Percentiles rank a stretch among this genome's conserved stretches.
phyloP scores from a whole-genome alignment of 768 basidiomycete genomes.

The Boletus vermiculosoides region DNA sequence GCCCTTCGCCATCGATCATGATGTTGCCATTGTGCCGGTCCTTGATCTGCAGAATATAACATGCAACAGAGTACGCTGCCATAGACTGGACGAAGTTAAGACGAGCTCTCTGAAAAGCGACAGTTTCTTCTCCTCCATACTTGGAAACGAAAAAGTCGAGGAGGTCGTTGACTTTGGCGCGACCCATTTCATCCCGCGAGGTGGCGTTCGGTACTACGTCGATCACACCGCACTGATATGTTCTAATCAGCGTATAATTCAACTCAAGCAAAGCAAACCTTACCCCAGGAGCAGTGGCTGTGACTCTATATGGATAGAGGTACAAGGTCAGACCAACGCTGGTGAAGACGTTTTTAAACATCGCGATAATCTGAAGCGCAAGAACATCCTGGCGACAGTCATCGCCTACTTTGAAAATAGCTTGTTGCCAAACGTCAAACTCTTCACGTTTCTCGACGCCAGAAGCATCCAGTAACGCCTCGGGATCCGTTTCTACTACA shows the following conservation, averaged over 20 bases:
- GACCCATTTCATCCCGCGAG: constrained; percentile 98
- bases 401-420: constrained; percentile 99
- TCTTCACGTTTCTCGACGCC: constrained; percentile 56
- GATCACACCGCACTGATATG: constrained; percentile 89
- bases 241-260: not conserved
- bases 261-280: constrained; percentile 30
- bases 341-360: constrained; percentile 98
- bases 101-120: constrained; percentile 88
- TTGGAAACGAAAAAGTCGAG: constrained; percentile 91
- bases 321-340: constrained; percentile 87
- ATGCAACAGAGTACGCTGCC: constrained; percentile 98
- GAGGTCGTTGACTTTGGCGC: constrained; percentile 96
- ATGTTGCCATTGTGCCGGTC: constrained; percentile 99
- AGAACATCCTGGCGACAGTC: constrained; percentile 99
- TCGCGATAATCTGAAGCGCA: constrained; percentile 94
- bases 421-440: constrained; percentile 94
- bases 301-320: constrained; percentile 94
- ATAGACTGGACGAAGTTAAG: constrained; percentile 98
- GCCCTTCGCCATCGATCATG: constrained; percentile 98
- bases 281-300: constrained; percentile 94
- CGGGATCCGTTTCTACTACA: constrained; percentile 66
- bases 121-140: constrained; percentile 87
- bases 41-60: constrained; percentile 98
- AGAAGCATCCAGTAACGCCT: constrained; percentile 66
- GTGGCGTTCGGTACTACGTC: constrained; percentile 98